Conservation (phyloP, 192 early-diverging fungal species). For the Pecoramyces ruminantium region DNA sequence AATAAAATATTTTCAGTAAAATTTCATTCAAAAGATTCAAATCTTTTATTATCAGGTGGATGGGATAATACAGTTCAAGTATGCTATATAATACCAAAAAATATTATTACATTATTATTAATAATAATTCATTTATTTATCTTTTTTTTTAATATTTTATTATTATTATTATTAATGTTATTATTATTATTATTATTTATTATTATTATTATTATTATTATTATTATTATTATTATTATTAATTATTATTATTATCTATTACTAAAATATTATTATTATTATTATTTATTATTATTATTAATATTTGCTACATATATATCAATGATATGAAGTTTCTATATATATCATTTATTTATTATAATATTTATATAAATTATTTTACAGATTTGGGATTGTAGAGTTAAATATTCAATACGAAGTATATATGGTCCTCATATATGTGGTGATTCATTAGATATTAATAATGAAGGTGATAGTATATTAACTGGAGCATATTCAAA, state of each 20-base stretch:
- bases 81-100: not conserved
- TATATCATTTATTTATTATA: no score
- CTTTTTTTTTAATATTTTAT: not conserved
- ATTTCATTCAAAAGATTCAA: constrained; percentile 27
- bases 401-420: constrained; percentile 15
- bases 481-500: constrained; percentile 23
- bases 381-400: constrained; percentile 32
- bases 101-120: no score
- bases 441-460: constrained; percentile 32
- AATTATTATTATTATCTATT: not conserved
- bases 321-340: no score
- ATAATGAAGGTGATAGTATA: constrained; percentile 10
- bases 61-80: constrained; percentile 39
- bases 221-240: no score
- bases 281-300: no score
- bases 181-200: no score
- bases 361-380: no score
- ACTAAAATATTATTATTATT: no score
- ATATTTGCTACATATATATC: no score
- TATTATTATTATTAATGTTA: no score
- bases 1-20: constrained; percentile 28
- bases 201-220: no score
- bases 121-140: not conserved
- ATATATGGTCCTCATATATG: constrained; percentile 39
- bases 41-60: constrained; percentile 24